phyloP scores from a whole-genome alignment of 441 rosid genomes.

The Croton laevigatus region DNA sequence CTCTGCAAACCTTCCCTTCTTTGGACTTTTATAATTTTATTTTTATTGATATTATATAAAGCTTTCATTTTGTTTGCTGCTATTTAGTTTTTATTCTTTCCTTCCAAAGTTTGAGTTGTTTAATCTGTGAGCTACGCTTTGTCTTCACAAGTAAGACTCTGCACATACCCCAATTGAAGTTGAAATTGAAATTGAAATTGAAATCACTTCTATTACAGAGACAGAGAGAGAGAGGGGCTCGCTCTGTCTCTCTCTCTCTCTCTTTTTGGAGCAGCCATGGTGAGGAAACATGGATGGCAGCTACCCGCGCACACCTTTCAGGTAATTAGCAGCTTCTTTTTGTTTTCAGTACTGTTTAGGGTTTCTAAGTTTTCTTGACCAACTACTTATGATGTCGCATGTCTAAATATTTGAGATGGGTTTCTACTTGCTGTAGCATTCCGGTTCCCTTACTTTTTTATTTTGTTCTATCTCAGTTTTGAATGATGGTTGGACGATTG shows the following conservation, averaged over 20 bases:
- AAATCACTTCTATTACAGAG: background rate
- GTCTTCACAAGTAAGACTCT: background rate
- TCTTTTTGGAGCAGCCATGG: slow-evolving; percentile 49
- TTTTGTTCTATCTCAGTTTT: too few species aligned
- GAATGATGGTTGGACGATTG: background rate
- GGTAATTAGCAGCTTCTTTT: slow-evolving; percentile 35
- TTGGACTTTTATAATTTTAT: background rate
- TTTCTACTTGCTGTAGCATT: too few species aligned
- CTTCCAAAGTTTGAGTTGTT: background rate
- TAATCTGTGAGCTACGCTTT: background rate
- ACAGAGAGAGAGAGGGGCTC: background rate
- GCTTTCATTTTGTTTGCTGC: slow-evolving; percentile 8
- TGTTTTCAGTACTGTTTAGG: background rate
- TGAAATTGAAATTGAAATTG: background rate
- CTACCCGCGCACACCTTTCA: slow-evolving; percentile 92
- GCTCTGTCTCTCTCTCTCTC: background rate
- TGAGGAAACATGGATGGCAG: slow-evolving; percentile 97
- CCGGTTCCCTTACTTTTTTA: too few species aligned
- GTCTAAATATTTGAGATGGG: too few species aligned
- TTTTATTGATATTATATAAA: too few species aligned
- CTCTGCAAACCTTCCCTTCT: background rate
- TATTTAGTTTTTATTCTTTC: background rate
- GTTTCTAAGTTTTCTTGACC: background rate
- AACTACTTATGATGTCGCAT: background rate
- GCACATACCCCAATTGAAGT: background rate